A percentile compares a stretch with the other conserved stretches of the same genome.
Evolutionary conservation across 768 basidiomycete species (phyloP).

Genomic region (Russula olivacea): DNA sequence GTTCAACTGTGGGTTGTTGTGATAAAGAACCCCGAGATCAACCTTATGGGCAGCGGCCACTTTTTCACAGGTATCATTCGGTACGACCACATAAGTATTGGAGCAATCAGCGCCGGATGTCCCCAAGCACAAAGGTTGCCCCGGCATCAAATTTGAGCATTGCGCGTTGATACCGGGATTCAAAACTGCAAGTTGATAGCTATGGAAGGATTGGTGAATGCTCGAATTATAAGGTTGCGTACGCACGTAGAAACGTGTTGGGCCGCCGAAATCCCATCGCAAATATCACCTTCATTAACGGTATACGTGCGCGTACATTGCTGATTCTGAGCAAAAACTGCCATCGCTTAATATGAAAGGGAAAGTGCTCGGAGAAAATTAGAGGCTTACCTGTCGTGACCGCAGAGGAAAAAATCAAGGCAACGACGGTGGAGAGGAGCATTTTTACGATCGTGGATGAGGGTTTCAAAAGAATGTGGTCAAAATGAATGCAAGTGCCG

Average conservation of each 20-base stretch:
- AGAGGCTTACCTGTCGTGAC: conserved; percentile 3
- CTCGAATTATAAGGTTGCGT: neutral
- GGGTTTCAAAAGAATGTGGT: neutral
- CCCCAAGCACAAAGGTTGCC: conserved; percentile 56
- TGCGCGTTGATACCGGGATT: conserved; percentile 43
- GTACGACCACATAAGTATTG: conserved; percentile 49
- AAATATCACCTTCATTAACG: conserved; percentile 52
- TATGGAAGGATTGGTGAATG: conserved; percentile 29
- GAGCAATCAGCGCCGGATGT: conserved; percentile 53
- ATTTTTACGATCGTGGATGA: neutral
- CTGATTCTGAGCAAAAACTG: conserved; percentile 18
- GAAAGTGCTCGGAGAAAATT: neutral
- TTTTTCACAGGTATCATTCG: conserved; percentile 53
- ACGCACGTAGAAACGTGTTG: conserved; percentile 59
- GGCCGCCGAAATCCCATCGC: conserved; percentile 59
- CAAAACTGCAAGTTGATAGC: conserved; percentile 67
- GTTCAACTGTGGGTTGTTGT: conserved; percentile 74
- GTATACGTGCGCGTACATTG: conserved; percentile 58
- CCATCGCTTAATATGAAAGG: neutral
- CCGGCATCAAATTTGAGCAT: conserved; percentile 56
- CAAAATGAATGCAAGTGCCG: conserved; percentile 9
- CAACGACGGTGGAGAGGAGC: neutral
- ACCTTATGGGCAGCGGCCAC: conserved; percentile 39
- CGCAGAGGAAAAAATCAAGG: neutral
- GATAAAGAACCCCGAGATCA: conserved; percentile 48